These are phyloP conservation scores for Hericium rajendrae DNA, from an alignment of 768 basidiomycete genomes.

Conservation along the genomic window DNA sequence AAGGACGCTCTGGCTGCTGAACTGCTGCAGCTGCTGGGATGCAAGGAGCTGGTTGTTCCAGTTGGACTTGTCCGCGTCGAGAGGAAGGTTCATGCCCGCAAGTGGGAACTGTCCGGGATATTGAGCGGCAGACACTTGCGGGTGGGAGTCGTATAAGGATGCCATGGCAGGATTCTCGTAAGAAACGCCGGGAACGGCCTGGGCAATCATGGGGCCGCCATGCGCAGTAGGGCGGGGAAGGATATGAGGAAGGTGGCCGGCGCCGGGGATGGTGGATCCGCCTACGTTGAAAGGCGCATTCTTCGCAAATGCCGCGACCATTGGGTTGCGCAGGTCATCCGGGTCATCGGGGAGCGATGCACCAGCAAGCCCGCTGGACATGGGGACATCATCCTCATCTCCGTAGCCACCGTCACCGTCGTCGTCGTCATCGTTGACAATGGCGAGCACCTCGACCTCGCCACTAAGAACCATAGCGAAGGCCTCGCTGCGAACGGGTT, in stretches of 20 bases:
- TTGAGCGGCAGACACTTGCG: slow-evolving; percentile 21
- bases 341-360: slow-evolving; percentile 11
- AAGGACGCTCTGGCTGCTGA: slow-evolving; percentile 3
- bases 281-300: slow-evolving; percentile 26
- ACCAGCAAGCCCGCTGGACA: slow-evolving; percentile 13
- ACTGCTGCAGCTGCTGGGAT: slow-evolving; percentile 11
- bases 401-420: slow-evolving; percentile 45
- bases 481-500: slow-evolving; percentile 61
- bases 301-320: slow-evolving; percentile 27
- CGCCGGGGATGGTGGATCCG: slow-evolving; percentile 20
- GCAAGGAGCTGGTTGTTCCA: slow-evolving; percentile 19
- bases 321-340: slow-evolving; percentile 16
- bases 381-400: slow-evolving; percentile 34
- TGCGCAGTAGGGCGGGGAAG: slow-evolving; percentile 21
- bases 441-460: slow-evolving; percentile 55
- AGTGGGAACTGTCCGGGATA: slow-evolving; percentile 17
- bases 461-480: slow-evolving; percentile 63
- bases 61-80: slow-evolving; percentile 20
- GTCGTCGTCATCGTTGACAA: slow-evolving; percentile 41
- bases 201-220: slow-evolving; percentile 36
- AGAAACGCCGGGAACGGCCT: slow-evolving; percentile 31
- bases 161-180: slow-evolving; percentile 47
- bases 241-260: slow-evolving; percentile 15
- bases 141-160: slow-evolving; percentile 31
- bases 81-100: slow-evolving; percentile 12